Base-by-base conservation (phyloP, 106 monocot genomes). In the Platanthera guangdongensis region DNA sequence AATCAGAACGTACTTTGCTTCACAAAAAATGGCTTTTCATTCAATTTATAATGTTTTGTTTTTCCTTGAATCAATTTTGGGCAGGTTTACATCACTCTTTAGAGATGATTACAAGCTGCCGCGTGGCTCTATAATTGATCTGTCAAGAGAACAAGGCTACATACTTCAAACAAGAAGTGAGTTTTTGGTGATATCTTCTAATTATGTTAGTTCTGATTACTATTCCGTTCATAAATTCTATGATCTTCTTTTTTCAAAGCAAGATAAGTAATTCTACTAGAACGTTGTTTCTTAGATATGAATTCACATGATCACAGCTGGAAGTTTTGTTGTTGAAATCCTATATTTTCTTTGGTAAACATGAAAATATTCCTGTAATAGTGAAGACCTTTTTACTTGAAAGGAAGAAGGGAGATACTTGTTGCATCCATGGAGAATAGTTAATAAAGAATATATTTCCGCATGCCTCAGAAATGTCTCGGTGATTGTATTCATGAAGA, bases 21-120 rank as follows among this genome's bases (percentile, higher is more conserved):
- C 28, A 30, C 5, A 25, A 25, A 25, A 8, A 64, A 22, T 63
- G 18, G 7, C 25, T 30, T 65, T 16, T 30, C 65, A 65, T 65
- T 65, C 10, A 32, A 65, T 25, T 65, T 32, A 65, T 65, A 65
- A 30, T 60, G 2, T 39, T 39, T 39, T 39, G 39, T 39, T 21
- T 59, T 59, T 65, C 30, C 30, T 65, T 65, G 32, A 32, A 10
- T 32, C 12, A 32, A 12, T 22, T 57, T 78, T 49, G 80, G 79
- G 52, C 79, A 92, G 91, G 76, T 95, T 95, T 83, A 89, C 92
- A 50, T 90, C 95, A 54, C 45, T 88, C 49, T 95, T 95, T 84
- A 93, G 81, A 80, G 95, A 95, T 82, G 95, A 95, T 79, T 87
- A 89, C 78, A 90, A 89, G 80, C 77, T 95, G 48, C 95, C 92